Percentiles rank a stretch among this genome's conserved stretches.
phyloP scores from a whole-genome alignment of 176 grass and related monocot species.

The Bothriochloa decipiens region DNA sequence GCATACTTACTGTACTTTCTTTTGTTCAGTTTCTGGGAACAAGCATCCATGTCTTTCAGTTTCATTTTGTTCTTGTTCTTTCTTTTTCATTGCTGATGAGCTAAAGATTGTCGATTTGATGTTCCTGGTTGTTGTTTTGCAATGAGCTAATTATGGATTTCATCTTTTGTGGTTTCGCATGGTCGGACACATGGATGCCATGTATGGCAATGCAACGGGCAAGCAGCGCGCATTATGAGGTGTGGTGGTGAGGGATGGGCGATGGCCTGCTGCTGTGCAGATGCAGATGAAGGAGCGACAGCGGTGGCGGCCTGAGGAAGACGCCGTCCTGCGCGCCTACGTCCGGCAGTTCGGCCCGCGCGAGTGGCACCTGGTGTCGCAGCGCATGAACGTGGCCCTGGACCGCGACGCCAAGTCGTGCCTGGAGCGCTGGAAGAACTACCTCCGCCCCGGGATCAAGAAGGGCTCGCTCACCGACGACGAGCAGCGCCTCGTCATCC shows the following conservation, averaged over 20 bases:
- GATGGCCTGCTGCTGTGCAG: constrained; percentile 37
- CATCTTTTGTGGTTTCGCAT: not conserved
- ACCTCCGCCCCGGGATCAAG: constrained; percentile 88
- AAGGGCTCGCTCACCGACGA: constrained; percentile 92
- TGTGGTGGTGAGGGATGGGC: constrained; percentile 55
- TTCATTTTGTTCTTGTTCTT: not conserved
- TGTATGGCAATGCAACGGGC: not conserved
- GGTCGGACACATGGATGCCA: not conserved
- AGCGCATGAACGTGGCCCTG: constrained; percentile 85
- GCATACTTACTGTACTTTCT: no score
- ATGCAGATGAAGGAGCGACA: constrained; percentile 94
- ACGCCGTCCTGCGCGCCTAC: constrained; percentile 84
- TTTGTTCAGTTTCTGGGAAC: no score
- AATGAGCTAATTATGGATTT: constrained; percentile 1
- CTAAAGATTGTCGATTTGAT: not conserved
- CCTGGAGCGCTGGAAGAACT: constrained; percentile 98
- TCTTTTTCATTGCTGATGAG: not conserved
- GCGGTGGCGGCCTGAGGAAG: constrained; percentile 95
- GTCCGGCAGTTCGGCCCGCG: constrained; percentile 87
- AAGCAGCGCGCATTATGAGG: constrained; percentile 68
- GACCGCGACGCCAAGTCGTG: constrained; percentile 96
- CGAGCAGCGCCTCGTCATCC: constrained; percentile 87
- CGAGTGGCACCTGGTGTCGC: constrained; percentile 89
- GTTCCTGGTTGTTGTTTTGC: not conserved
- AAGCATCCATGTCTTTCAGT: not conserved